phyloP scores from a whole-genome alignment of 768 basidiomycete species.

The Kwoniella mangroviensis region DNA sequence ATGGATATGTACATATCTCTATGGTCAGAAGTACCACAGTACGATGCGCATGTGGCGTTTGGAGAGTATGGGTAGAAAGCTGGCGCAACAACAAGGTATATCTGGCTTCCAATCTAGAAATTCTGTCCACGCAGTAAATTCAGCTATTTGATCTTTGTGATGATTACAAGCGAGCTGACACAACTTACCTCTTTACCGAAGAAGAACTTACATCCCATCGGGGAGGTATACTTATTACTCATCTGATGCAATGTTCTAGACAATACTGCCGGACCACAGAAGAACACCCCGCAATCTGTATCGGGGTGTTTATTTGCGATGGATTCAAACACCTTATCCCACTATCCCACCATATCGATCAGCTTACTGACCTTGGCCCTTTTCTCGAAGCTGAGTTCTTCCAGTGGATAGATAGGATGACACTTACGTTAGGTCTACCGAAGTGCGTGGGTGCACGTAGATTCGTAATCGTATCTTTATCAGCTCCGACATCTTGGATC shows the following conservation, averaged over 20 bases:
- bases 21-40: background rate
- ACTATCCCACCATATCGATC: constrained; percentile 21
- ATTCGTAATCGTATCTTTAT: constrained; percentile 87
- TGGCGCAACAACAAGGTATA: too few relatives aligned
- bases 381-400: constrained; percentile 65
- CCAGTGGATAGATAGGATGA: constrained; percentile 60
- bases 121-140: background rate
- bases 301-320: constrained; percentile 81
- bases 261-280: constrained; percentile 79
- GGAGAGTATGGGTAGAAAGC: too few relatives aligned
- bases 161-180: too few relatives aligned
- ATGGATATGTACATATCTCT: background rate
- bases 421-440: constrained; percentile 72
- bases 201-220: constrained; percentile 78
- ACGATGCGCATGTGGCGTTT: too few relatives aligned
- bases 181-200: constrained; percentile 72
- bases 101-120: background rate
- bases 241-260: constrained; percentile 73
- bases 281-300: constrained; percentile 87
- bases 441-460: constrained; percentile 91
- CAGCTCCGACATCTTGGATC: constrained; percentile 88
- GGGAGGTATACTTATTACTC: constrained; percentile 82
- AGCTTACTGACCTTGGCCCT: constrained; percentile 11
- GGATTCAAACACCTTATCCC: constrained; percentile 60
- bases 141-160: too few relatives aligned